Conservation (phyloP, 371 early-diverging fungal species). For the Choanephora cucurbitarum region DNA sequence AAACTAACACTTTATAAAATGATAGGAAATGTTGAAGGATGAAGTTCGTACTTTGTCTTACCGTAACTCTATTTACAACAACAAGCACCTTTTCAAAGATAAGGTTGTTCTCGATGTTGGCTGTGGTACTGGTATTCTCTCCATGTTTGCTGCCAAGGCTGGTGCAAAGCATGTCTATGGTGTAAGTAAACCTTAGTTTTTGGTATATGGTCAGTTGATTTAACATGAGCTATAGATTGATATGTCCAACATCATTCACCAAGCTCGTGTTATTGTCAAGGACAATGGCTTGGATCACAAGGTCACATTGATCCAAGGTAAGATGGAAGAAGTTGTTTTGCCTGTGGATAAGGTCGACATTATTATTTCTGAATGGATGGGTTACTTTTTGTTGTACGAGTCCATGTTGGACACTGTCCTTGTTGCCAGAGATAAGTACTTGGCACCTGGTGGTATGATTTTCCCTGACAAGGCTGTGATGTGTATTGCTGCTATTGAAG, state of each 20-base stretch:
- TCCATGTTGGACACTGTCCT: constrained; percentile 98
- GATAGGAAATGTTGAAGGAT: constrained; percentile 93
- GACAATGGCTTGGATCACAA: constrained; percentile 87
- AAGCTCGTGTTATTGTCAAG: constrained; percentile 86
- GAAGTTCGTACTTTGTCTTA: constrained; percentile 94
- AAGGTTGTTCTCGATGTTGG: constrained; percentile 98
- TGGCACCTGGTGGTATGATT: constrained; percentile 80
- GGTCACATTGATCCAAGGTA: constrained; percentile 89
- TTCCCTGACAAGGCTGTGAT: constrained; percentile 94
- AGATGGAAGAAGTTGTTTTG: constrained; percentile 92
- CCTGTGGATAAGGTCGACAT: constrained; percentile 93
- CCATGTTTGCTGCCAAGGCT: constrained; percentile 98
- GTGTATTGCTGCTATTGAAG: constrained; percentile 91
- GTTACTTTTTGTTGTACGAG: constrained; percentile 97
- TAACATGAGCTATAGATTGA: constrained; percentile 62
- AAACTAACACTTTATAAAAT: constrained; percentile 1
- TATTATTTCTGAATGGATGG: constrained; percentile 99
- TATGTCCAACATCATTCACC: constrained; percentile 95
- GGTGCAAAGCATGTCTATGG: constrained; percentile 92
- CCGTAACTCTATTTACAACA: constrained; percentile 89
- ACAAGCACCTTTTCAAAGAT: constrained; percentile 93
- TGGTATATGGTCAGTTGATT: neutral
- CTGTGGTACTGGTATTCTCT: constrained; percentile 96
- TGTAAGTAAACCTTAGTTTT: too few species aligned
- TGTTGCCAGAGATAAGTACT: constrained; percentile 92